Evolutionary conservation across 2,329 filamentous ascomycete genomes (phyloP), one percentile per base, ranked within the genome.

Genomic region (Botryotinia convoluta): DNA sequence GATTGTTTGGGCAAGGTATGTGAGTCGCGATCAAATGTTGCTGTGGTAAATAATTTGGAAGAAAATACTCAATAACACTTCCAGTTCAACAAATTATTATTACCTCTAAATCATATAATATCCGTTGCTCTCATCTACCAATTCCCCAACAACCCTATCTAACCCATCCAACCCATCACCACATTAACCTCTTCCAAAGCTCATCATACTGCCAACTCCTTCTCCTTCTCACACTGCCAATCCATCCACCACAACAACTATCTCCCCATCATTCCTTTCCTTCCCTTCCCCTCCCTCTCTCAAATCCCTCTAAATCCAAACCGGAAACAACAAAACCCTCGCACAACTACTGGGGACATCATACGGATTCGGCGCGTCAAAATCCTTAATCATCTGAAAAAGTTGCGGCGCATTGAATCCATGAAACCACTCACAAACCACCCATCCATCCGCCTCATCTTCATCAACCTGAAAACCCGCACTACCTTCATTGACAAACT

Each of bases 371-470:
- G 32, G 65, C 20, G 26, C 57, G 74, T 77, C 75, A 74, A 76
- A 78, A 4, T 73, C 70, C 73, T 74, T 75, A 22, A 78, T 75
- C 69, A 78, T 60, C 67, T 77, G 73, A 45, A 79, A 78, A 16
- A 79, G 39, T 35, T 79, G 77, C n/a, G 77, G 77, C 8, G 74
- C 74, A 72, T 78, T 78, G 32, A 73, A n/a, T 0, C 73, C 77
- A 72, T 78, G 77, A 48, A 48, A 75, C 77, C 77, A 78, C 54
- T 78, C 76, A n/a, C 78, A 79, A 5, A 78, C 77, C 26, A 78
- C 29, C 77, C 78, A 79, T 0, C 78, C 78, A 74, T 75, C 76
- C 62, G 72, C 73, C 62, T 76, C 75, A 29, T 69, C 68, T 32
- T 74, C 48, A n/a, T 72, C 20, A 8, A 76, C 59, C 37, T 73